Conservation (phyloP, 1,284 basidiomycete species). For the Tilletia indica region DNA sequence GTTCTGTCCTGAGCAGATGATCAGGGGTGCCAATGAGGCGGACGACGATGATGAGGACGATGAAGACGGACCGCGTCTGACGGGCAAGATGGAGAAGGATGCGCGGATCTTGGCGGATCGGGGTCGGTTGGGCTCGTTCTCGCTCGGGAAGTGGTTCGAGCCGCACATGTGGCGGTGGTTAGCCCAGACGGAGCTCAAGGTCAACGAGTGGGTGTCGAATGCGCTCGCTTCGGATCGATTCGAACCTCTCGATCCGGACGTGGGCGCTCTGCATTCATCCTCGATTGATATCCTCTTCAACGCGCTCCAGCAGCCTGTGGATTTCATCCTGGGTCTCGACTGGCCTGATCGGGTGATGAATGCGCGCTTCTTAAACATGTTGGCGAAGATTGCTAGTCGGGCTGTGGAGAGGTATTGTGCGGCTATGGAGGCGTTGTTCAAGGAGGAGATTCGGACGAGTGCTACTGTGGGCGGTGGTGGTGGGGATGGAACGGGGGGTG, state of each 20-base stretch:
- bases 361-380: conserved; percentile 79
- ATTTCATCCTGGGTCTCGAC: conserved; percentile 80
- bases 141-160: conserved; percentile 68
- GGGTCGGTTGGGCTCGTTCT: conserved; percentile 26
- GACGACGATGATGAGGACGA: not conserved
- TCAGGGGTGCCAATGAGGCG: not conserved
- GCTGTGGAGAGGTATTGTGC: conserved; percentile 89
- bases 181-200: conserved; percentile 82
- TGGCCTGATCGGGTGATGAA: conserved; percentile 90
- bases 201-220: conserved; percentile 77
- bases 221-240: conserved; percentile 47
- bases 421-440: conserved; percentile 81
- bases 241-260: conserved; percentile 63
- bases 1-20: conserved; percentile 69
- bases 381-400: conserved; percentile 78
- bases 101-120: not conserved
- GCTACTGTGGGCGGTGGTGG: conserved; percentile 58
- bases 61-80: conserved; percentile 4
- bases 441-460: conserved; percentile 83
- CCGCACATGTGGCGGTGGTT: conserved; percentile 88
- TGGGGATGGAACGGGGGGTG: not conserved
- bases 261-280: conserved; percentile 81
- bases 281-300: conserved; percentile 95
- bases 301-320: conserved; percentile 83
- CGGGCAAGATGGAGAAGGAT: not conserved